Base-by-base conservation (phyloP, 139 green algal species). In the Haematococcus lacustris region DNA sequence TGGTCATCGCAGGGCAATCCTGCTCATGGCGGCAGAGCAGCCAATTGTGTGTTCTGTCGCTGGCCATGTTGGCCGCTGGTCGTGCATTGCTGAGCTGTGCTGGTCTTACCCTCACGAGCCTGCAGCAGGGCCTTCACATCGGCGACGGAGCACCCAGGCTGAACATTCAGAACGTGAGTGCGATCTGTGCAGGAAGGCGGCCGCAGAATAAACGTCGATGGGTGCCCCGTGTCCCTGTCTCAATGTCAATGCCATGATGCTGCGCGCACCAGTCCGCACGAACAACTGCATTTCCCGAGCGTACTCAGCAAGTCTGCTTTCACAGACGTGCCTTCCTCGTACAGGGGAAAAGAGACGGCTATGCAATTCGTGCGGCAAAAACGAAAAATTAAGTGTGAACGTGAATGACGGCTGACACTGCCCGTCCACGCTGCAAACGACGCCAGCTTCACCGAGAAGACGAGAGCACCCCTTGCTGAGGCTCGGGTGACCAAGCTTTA, bases 121-220 rank as follows among this genome's bases (percentile, higher is more conserved):
- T 86, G 82, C 38, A 96, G 84, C 40, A 80, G 74, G 33, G 82
- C 80, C 88, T 93, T 94, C 35, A 96, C 88, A 86, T 95, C 87
- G 62, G 82, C 83, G 34, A 93, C 90, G 33, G 86, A 92, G 73
- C 76, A 76, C 50, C 81, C 73, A 57, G 85, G 66, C 51, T 78
- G 80, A 68, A 92, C 81, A 71, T 94, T 76, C 30, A 96, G 51
- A 70, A 91, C 80, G 76, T 95, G 87, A 63, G 90, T 94, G 63
- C 81, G 76, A 72, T 93, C 91, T 96, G 88, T 51, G 39, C 30
- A 28, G 21, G 75, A 72, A 40, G 64, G 37, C n/a, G 66, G 25
- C 41, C 33, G 35, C 30, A 38, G 26, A 68, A 33, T 33, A 7
- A 61, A 35, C 25, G 35, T 32, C n/a, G 38, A 34, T 33, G 28